Conservation (phyloP, 1,139 yeast genomes). For the Yamadazyma conglobata region DNA sequence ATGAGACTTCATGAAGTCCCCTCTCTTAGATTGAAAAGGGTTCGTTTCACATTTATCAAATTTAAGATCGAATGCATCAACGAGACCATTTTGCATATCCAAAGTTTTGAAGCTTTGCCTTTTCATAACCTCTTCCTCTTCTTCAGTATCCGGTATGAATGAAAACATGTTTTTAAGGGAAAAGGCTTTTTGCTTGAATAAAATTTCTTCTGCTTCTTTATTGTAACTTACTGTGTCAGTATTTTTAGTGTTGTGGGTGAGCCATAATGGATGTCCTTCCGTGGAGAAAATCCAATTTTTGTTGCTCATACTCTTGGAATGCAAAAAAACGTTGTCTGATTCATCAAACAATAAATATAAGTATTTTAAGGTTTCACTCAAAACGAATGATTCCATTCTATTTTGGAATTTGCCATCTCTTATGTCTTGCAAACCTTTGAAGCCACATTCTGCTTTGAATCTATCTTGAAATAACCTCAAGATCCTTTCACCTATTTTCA, state of each 20-base stretch:
- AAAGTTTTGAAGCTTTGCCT: too few species aligned
- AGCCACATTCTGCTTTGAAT: conserved; percentile 70
- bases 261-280: conserved; percentile 92
- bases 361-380: conserved; percentile 84
- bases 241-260: too few species aligned
- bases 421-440: conserved; percentile 73
- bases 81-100: too few species aligned
- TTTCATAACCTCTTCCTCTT: too few species aligned
- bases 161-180: neutral
- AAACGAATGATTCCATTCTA: conserved; percentile 87
- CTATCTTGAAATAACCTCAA: conserved; percentile 50
- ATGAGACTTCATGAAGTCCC: conserved; percentile 25
- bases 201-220: neutral
- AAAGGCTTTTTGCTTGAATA: conserved; percentile 1
- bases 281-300: conserved; percentile 79
- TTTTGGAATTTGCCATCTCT: conserved; percentile 62
- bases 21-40: conserved; percentile 20
- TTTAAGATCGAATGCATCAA: conserved; percentile 7
- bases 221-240: too few species aligned
- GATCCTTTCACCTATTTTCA: conserved; percentile 68
- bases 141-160: too few species aligned
- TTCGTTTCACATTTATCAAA: conserved; percentile 28
- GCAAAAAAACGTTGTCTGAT: conserved; percentile 51
- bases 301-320: conserved; percentile 21
- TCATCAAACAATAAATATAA: conserved; percentile 77